A percentile compares a stretch with the other conserved stretches of the same genome.
Conservation (phyloP, 2,329 filamentous ascomycete genomes). For the Ustilaginoidea virens region DNA sequence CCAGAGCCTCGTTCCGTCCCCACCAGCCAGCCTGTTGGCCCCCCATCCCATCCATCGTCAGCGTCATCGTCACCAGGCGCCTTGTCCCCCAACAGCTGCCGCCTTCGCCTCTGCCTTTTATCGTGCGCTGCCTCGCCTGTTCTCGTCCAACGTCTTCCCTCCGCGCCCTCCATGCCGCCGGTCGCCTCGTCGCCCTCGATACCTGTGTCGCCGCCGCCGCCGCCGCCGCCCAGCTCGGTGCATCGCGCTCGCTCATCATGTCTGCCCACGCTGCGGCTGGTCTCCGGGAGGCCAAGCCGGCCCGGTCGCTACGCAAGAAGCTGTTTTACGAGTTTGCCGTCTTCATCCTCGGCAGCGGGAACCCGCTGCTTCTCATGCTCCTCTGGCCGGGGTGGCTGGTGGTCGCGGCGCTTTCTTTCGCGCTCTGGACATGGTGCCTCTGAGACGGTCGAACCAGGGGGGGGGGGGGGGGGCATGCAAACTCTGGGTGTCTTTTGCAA, state of each 20-base stretch:
- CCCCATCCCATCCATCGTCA: too few species aligned
- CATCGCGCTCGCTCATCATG: slow-evolving; percentile 13
- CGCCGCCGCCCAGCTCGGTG: slow-evolving; percentile 14
- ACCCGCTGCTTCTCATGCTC: slow-evolving; percentile 30
- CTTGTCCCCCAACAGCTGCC: too few species aligned
- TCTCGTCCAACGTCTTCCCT: too few species aligned
- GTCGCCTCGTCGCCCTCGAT: slow-evolving; percentile 16
- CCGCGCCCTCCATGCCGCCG: too few species aligned
- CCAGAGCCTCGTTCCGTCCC: too few species aligned
- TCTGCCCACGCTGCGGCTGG: slow-evolving; percentile 13
- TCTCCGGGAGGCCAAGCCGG: slow-evolving; percentile 22
- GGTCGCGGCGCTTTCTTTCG: slow-evolving; percentile 21
- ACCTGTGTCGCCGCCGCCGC: slow-evolving; percentile 12
- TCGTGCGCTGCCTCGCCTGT: too few species aligned
- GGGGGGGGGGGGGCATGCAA: too few species aligned
- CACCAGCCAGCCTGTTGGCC: too few species aligned
- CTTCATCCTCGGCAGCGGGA: slow-evolving; percentile 34
- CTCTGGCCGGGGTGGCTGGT: slow-evolving; percentile 44
- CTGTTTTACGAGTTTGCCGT: slow-evolving; percentile 36
- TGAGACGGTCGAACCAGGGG: slow-evolving; percentile 15
- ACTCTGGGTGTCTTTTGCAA: too few species aligned
- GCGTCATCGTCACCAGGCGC: too few species aligned
- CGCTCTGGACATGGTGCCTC: slow-evolving; percentile 17
- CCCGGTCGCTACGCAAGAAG: slow-evolving; percentile 26
- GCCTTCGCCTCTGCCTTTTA: too few species aligned